phyloP scores from a whole-genome alignment of 208 protist genomes.

The Tritrichomonas musculus region DNA sequence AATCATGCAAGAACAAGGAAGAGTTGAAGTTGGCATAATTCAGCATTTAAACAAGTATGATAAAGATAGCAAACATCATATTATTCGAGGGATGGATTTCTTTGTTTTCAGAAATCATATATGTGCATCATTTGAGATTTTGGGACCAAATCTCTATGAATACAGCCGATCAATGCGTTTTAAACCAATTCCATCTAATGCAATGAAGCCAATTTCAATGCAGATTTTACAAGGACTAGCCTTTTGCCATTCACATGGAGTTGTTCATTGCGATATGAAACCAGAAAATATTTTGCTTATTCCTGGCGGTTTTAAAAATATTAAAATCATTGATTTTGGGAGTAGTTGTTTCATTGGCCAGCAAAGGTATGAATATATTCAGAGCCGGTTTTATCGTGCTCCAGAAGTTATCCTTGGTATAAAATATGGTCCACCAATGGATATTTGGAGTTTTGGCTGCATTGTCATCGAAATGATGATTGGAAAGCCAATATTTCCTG shows the following conservation, averaged over 20 bases:
- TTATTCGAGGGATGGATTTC: slow-evolving; percentile 40
- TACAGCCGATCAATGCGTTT: slow-evolving; percentile 44
- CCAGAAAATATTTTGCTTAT: slow-evolving; percentile 59
- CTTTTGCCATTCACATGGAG: slow-evolving; percentile 27
- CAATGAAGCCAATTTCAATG: slow-evolving; percentile 42
- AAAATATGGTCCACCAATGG: slow-evolving; percentile 37
- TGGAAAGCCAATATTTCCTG: slow-evolving; percentile 55
- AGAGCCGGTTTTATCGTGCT: slow-evolving; percentile 76
- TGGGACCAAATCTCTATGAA: slow-evolving; percentile 52
- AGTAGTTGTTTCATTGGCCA: slow-evolving; percentile 55
- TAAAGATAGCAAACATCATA: slow-evolving; percentile 26
- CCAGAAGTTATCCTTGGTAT: slow-evolving; percentile 69
- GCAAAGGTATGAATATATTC: slow-evolving; percentile 80
- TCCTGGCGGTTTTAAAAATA: not conserved
- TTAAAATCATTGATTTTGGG: slow-evolving; percentile 64
- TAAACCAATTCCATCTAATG: slow-evolving; percentile 45
- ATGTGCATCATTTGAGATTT: slow-evolving; percentile 54
- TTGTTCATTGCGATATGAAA: slow-evolving; percentile 57
- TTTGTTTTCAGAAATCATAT: slow-evolving; percentile 49
- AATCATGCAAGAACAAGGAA: slow-evolving; percentile 49
- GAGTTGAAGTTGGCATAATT: slow-evolving; percentile 45
- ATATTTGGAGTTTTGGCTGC: slow-evolving; percentile 93
- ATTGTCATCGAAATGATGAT: slow-evolving; percentile 95
- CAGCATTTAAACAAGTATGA: slow-evolving; percentile 41
- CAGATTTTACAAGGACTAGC: slow-evolving; percentile 47